Evolutionary conservation across 257 asterid species (phyloP).

Genomic region (Dorcoceras hygrometricum): DNA sequence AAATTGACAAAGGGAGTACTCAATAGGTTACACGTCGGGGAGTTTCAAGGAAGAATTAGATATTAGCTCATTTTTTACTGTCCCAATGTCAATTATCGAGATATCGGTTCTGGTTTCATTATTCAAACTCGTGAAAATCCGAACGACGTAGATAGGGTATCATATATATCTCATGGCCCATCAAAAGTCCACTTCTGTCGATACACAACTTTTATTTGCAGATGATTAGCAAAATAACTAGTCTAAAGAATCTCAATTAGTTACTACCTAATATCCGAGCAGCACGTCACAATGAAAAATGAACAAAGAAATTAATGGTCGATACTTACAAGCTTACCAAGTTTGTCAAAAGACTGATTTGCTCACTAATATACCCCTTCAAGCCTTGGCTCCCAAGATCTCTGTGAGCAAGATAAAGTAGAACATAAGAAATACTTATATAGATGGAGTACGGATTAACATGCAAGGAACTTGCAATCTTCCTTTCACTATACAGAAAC

Average conservation of each 20-base stretch:
- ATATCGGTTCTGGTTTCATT: not conserved
- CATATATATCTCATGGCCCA: not conserved
- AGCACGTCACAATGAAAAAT: not conserved
- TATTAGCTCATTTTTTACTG: not conserved
- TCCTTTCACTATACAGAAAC: not conserved
- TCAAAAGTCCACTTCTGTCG: not conserved
- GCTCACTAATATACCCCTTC: constrained; percentile 51
- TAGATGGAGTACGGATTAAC: not conserved
- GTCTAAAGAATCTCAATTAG: not conserved
- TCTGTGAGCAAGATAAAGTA: constrained; percentile 29
- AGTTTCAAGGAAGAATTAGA: not conserved
- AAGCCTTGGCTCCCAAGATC: constrained; percentile 61
- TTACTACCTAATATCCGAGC: not conserved
- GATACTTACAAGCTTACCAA: constrained; percentile 59
- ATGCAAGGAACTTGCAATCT: not conserved
- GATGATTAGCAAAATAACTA: not conserved
- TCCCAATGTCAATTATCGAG: not conserved
- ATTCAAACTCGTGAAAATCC: not conserved
- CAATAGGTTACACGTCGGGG: not conserved
- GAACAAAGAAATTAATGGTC: not conserved
- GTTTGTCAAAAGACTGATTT: constrained; percentile 42
- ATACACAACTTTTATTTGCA: constrained; percentile 2
- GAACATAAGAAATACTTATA: not conserved
- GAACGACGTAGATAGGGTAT: not conserved
- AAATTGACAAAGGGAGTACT: too few species aligned